Percentiles rank a stretch among this genome's conserved stretches.
Conservation (phyloP, 768 basidiomycete genomes). For the Udeniomyces megalosporus region DNA sequence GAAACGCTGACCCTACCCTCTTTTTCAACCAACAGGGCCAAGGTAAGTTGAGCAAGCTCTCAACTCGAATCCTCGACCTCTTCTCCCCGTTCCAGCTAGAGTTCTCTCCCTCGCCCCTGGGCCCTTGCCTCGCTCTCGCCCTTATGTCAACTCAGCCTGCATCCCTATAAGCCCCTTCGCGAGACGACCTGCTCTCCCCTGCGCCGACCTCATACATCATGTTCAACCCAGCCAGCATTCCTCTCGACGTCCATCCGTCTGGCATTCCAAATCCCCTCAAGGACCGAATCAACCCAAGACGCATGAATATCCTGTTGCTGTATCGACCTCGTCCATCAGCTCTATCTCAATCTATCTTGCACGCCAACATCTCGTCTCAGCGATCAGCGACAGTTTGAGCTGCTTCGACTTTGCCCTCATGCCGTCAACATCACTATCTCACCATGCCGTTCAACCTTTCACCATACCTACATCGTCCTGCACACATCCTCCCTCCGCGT, state of each 20-base stretch:
- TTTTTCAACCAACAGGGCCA: background rate
- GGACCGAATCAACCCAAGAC: no score
- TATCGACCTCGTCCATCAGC: no score
- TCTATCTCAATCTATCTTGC: no score
- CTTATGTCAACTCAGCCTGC: background rate
- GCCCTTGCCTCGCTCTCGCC: background rate
- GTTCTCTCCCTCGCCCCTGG: background rate
- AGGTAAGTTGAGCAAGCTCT: background rate
- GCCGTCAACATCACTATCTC: no score
- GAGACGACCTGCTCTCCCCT: no score
- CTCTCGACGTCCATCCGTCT: background rate
- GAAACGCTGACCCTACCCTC: background rate
- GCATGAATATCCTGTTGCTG: no score
- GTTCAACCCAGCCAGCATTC: background rate
- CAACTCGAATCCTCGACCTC: no score
- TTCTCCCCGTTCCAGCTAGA: background rate
- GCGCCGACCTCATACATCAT: background rate
- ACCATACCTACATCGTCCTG: background rate
- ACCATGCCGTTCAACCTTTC: background rate
- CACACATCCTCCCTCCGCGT: background rate
- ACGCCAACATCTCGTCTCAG: no score
- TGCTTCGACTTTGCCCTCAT: no score
- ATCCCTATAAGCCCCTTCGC: background rate
- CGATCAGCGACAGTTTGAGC: no score
- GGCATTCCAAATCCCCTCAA: no score